These are phyloP conservation scores for Tolypocladium capitatum DNA, from an alignment of 2,329 filamentous ascomycete species.

Conservation along the genomic window DNA sequence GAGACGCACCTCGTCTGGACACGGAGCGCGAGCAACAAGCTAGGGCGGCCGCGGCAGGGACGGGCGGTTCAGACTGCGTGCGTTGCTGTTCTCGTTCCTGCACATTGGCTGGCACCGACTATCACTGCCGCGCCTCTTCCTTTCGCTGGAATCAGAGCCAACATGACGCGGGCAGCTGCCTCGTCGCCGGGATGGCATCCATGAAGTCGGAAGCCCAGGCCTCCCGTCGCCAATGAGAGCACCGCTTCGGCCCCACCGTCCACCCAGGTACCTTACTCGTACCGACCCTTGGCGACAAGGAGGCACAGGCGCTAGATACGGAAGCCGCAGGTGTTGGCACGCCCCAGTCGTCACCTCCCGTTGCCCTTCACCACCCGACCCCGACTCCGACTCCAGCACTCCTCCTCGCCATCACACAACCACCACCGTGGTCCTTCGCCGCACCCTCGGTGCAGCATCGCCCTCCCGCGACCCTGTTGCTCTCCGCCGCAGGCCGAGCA, in stretches of 20 bases:
- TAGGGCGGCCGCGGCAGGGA: no score
- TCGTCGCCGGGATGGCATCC: no score
- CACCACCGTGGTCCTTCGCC: neutral
- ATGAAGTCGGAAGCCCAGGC: neutral
- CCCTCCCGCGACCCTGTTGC: slow-evolving; percentile 1
- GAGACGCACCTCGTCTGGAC: neutral
- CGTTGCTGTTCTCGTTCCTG: neutral
- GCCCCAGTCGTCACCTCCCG: neutral
- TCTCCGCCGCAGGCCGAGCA: neutral
- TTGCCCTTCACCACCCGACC: neutral
- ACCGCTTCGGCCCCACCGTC: neutral
- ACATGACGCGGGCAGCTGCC: neutral
- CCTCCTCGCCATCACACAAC: neutral
- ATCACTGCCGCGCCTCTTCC: neutral
- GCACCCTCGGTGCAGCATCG: neutral
- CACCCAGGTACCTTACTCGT: neutral
- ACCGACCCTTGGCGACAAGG: no score
- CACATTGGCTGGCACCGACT: no score
- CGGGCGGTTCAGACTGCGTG: no score
- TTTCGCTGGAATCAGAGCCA: no score
- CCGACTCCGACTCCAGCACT: neutral
- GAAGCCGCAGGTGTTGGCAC: neutral
- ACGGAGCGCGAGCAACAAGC: no score
- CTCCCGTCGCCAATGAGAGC: neutral
- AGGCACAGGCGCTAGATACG: neutral